Percentiles rank a stretch among this genome's conserved stretches.
phyloP scores from a whole-genome alignment of 2,329 filamentous ascomycete genomes.

The Monilinia aucupariae region DNA sequence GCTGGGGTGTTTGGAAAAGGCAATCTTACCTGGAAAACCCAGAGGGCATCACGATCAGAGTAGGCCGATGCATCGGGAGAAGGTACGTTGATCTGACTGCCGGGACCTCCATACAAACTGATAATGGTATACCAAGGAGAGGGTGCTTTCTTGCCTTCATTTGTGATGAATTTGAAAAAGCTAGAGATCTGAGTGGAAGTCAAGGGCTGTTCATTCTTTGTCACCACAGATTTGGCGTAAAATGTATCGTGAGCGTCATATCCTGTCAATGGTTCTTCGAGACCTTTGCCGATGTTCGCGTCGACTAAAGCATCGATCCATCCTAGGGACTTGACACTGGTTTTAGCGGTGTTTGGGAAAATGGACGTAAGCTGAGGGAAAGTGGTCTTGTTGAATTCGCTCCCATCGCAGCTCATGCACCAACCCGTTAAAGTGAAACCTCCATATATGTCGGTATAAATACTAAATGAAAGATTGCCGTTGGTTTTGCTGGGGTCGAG shows the following conservation, averaged over 20 bases:
- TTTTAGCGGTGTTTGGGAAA: constrained; percentile 29
- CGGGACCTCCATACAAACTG: constrained; percentile 18
- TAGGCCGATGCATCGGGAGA: constrained; percentile 13
- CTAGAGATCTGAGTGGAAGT: constrained; percentile 1
- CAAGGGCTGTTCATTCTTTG: constrained; percentile 17
- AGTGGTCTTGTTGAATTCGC: constrained; percentile 37
- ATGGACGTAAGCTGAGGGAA: constrained; percentile 37
- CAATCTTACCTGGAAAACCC: constrained; percentile 18
- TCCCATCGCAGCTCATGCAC: constrained; percentile 36
- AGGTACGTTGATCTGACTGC: constrained; percentile 18
- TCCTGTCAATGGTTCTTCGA: constrained; percentile 20
- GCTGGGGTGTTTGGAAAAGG: background rate
- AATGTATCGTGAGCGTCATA: constrained; percentile 21
- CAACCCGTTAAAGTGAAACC: constrained; percentile 37
- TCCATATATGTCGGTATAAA: constrained; percentile 38
- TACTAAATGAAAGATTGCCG: constrained; percentile 38
- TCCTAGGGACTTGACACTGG: constrained; percentile 27
- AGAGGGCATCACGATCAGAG: constrained; percentile 19
- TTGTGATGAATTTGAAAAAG: constrained; percentile 16
- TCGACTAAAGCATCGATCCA: constrained; percentile 22
- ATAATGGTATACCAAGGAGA: constrained; percentile 18
- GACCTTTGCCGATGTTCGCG: constrained; percentile 14
- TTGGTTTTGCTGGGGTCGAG: constrained; percentile 30
- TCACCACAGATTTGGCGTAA: constrained; percentile 23
- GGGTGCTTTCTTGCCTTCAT: constrained; percentile 13